Evolutionary conservation across 768 basidiomycete genomes (phyloP), one percentile per base, ranked within the genome.

Genomic region (Amanita jacksonii): DNA sequence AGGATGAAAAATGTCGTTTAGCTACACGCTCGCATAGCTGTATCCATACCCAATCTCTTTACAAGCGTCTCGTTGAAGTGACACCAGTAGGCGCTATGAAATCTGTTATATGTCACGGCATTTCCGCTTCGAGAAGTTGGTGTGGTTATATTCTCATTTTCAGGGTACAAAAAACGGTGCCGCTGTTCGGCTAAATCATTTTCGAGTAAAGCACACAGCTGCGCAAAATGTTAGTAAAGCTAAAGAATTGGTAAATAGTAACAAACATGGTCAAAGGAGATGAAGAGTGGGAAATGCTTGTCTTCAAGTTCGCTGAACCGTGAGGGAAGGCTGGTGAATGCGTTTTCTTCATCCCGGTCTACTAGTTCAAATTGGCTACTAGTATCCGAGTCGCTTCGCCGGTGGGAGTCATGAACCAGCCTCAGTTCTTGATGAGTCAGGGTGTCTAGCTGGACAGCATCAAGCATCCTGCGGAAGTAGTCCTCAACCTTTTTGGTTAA

Each of bases 401-500:
- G 39, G 15, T 51, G 51, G 10, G 37, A 41, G 34, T 53, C 49
- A 8, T 56, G 47, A 45, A 63, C 51, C 27, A 43, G 55, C 12
- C 54, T 55, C 8, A 80, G 63, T 34, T 75, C 66, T 37, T 65
- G 52, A 0, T 60, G 57, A 3, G 68, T 56, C 34, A 62, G 56
- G 2, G 61, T 55, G 8, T 63, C 63, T 2, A 65, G 53, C 2
- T 56, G 49, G 23, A 76, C 56, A 0, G 77, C 73, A 6, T 65
- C 59, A 8, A 72, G 50, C 13, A 84, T 58, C 50, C 73, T 73
- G 4, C 50, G 43, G 51, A 78, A 87, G 53, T 81, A 77, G 32
- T 79, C 76, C 49, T 79, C 68, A n/a, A 86, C 84, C 49, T 81
- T 82, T n/a, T 61, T 63, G 0, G 80, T 80, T 3, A 86, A 68